These are phyloP conservation scores for Incumbomyces lentus DNA, from an alignment of 2,329 filamentous ascomycete genomes.

Conservation along the genomic window DNA sequence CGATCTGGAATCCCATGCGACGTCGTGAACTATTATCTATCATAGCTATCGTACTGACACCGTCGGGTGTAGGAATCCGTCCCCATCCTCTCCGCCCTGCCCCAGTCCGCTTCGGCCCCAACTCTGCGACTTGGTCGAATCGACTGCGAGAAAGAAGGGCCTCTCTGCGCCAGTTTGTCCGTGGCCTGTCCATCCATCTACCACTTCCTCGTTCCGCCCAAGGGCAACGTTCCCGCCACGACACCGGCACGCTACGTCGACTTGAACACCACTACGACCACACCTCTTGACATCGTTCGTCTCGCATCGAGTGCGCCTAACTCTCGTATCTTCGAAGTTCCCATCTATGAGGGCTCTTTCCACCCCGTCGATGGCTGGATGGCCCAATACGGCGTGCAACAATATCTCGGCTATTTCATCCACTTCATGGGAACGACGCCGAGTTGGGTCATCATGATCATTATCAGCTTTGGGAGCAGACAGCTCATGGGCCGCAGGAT, in stretches of 20 bases:
- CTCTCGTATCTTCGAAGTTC: conserved; percentile 35
- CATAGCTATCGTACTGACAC: neutral
- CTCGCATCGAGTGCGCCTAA: conserved; percentile 35
- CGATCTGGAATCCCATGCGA: neutral
- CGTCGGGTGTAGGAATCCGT: conserved; percentile 38
- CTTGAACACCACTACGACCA: conserved; percentile 49
- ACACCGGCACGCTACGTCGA: conserved; percentile 42
- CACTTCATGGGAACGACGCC: conserved; percentile 49
- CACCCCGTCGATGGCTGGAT: conserved; percentile 52
- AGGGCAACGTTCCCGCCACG: conserved; percentile 42
- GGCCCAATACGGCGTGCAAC: conserved; percentile 41
- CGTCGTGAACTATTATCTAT: neutral
- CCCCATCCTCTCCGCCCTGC: conserved; percentile 36
- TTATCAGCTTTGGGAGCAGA: conserved; percentile 50
- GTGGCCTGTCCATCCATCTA: conserved; percentile 46
- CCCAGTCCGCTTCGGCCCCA: conserved; percentile 30
- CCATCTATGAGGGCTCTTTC: conserved; percentile 47
- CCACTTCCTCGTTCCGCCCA: conserved; percentile 45
- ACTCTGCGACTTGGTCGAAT: conserved; percentile 48
- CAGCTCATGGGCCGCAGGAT: conserved; percentile 41
- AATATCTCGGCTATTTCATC: conserved; percentile 47
- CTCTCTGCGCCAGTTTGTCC: conserved; percentile 53
- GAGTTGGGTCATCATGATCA: conserved; percentile 55
- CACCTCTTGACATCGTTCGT: conserved; percentile 45
- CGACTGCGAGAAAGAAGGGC: conserved; percentile 48